Evolutionary conservation across 352 stramenopile species (phyloP).

Genomic region (Peronospora destructor): DNA sequence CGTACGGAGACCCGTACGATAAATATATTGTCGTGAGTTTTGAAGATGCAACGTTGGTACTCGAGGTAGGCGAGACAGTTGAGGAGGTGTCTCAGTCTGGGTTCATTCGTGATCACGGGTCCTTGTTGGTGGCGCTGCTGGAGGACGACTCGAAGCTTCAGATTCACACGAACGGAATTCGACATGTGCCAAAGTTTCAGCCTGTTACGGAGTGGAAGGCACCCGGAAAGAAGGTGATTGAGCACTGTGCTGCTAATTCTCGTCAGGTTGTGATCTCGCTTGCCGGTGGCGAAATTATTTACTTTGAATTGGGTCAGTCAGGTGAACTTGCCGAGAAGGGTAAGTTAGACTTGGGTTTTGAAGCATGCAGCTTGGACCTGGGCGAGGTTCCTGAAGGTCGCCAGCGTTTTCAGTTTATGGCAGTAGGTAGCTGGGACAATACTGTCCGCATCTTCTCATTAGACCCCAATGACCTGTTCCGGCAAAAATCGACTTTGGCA

Average conservation of each 20-base stretch:
- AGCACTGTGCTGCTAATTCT: slow-evolving; percentile 93
- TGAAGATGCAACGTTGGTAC: slow-evolving; percentile 96
- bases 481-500: slow-evolving; percentile 76
- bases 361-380: slow-evolving; percentile 97
- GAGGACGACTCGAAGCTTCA: slow-evolving; percentile 94
- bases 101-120: slow-evolving; percentile 92
- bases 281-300: slow-evolving; percentile 93
- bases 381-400: slow-evolving; percentile 91
- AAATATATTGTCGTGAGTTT: slow-evolving; percentile 99
- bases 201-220: slow-evolving; percentile 95
- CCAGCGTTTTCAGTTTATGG: slow-evolving; percentile 92
- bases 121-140: slow-evolving; percentile 91
- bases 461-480: slow-evolving; percentile 87
- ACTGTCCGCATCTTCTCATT: slow-evolving; percentile 92
- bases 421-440: slow-evolving; percentile 91
- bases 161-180: slow-evolving; percentile 93
- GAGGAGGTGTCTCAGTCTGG: slow-evolving; percentile 95
- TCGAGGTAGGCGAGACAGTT: slow-evolving; percentile 95
- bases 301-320: slow-evolving; percentile 95
- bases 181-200: slow-evolving; percentile 91
- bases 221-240: slow-evolving; percentile 95
- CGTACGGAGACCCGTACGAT: slow-evolving; percentile 57
- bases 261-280: slow-evolving; percentile 96
- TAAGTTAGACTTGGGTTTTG: slow-evolving; percentile 91
- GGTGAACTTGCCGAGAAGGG: slow-evolving; percentile 92